Percentiles rank a stretch among this genome's conserved stretches.
phyloP scores from a whole-genome alignment of 139 green algal genomes.

The Nannochloris sp. region DNA sequence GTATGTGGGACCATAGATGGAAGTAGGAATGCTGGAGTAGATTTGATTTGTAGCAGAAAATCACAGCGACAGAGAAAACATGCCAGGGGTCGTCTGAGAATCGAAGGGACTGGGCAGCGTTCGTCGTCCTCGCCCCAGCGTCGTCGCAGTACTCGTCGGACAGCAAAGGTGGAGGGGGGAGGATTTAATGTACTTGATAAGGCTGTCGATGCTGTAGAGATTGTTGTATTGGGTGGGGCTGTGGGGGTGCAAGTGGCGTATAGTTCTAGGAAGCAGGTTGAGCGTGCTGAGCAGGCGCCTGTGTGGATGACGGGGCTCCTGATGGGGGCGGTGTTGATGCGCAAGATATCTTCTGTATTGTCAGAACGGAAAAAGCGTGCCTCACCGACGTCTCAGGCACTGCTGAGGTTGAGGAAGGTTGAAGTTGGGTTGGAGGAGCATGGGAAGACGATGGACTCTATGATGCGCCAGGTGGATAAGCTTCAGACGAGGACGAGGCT shows the following conservation, averaged over 20 bases:
- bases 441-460: slow-evolving; percentile 2
- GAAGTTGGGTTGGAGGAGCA: slow-evolving; percentile 16
- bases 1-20: too few relatives aligned
- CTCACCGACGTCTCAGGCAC: background rate
- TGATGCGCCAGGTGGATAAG: slow-evolving; percentile 30
- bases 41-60: too few relatives aligned
- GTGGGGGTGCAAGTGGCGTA: slow-evolving; percentile 7
- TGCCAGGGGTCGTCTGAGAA: too few relatives aligned
- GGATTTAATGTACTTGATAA: background rate
- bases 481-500: slow-evolving; percentile 17
- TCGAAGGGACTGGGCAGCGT: too few relatives aligned
- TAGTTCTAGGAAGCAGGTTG: background rate
- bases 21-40: too few relatives aligned
- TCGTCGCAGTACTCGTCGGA: too few relatives aligned
- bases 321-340: background rate
- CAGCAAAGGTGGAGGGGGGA: too few relatives aligned
- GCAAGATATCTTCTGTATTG: slow-evolving; percentile 2
- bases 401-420: slow-evolving; percentile 16
- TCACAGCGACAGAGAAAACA: too few relatives aligned
- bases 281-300: background rate
- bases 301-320: background rate
- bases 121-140: too few relatives aligned
- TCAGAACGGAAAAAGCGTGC: background rate
- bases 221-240: slow-evolving; percentile 6
- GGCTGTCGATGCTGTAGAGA: background rate